Conservation (phyloP, 495 filamentous ascomycete species). For the Barbatosphaeria neglecta region DNA sequence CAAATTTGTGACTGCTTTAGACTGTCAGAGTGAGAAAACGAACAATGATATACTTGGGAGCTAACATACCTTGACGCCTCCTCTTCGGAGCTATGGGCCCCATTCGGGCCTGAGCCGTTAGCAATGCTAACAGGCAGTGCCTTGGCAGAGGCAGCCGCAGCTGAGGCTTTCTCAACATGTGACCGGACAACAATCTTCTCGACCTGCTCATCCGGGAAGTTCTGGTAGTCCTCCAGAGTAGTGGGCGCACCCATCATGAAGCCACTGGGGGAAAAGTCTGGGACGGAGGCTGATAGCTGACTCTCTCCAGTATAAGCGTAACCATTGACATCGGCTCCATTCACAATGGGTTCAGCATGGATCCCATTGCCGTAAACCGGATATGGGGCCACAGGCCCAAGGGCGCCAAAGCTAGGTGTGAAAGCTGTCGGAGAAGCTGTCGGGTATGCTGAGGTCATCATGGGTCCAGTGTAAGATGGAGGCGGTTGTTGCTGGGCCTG, state of each 20-base stretch:
- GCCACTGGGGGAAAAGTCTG: conserved; percentile 59
- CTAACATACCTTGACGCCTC: not conserved
- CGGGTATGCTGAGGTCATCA: conserved; percentile 1
- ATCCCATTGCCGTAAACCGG: conserved; percentile 21
- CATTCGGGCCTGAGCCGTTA: not conserved
- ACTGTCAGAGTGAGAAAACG: not conserved
- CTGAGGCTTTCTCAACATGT: conserved; percentile 4
- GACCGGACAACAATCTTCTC: conserved; percentile 22
- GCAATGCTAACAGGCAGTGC: not conserved
- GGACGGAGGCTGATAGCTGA: conserved; percentile 60
- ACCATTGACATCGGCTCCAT: conserved; percentile 30
- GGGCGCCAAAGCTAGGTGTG: conserved; percentile 4
- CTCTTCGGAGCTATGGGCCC: not conserved
- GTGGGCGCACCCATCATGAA: conserved; percentile 12
- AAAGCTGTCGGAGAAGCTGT: not conserved
- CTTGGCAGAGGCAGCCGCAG: not conserved
- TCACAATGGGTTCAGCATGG: conserved; percentile 19
- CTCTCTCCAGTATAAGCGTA: conserved; percentile 34
- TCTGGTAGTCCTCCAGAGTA: conserved; percentile 31
- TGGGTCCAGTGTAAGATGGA: conserved; percentile 2
- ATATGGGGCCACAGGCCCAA: conserved; percentile 12
- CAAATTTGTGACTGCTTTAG: not conserved
- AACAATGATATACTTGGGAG: not conserved
- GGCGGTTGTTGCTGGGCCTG: not conserved
- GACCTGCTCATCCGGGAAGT: conserved; percentile 45